Conservation (phyloP, 768 basidiomycete genomes). For the Leucogyrophana mollusca region DNA sequence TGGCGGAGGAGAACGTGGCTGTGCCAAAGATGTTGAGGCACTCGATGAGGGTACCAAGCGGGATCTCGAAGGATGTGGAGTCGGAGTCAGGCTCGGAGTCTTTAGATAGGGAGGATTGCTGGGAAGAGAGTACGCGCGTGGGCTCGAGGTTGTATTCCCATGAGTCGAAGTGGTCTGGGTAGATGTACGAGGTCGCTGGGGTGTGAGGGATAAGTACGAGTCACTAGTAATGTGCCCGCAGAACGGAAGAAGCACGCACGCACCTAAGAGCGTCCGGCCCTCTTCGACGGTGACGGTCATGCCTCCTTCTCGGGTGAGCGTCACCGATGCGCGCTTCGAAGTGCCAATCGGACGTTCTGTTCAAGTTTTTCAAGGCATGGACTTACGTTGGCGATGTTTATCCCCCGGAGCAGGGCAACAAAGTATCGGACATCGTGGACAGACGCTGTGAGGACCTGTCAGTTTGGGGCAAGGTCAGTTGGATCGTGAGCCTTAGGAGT, state of each 20-base stretch:
- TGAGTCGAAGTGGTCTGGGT: constrained; percentile 75
- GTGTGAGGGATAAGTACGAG: neutral
- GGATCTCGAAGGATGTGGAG: constrained; percentile 69
- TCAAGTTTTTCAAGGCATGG: neutral
- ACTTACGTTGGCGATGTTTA: constrained; percentile 75
- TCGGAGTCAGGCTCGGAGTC: constrained; percentile 10
- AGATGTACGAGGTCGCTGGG: constrained; percentile 84
- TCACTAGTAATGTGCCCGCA: neutral
- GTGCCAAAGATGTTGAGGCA: constrained; percentile 94
- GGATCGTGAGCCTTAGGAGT: neutral
- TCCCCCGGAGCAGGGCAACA: constrained; percentile 72
- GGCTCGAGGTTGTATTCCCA: constrained; percentile 57
- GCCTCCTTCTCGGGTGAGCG: constrained; percentile 60
- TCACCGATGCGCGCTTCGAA: constrained; percentile 71
- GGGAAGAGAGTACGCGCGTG: constrained; percentile 8
- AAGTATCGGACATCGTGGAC: constrained; percentile 84
- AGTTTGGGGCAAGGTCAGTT: neutral
- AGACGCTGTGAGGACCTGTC: constrained; percentile 66
- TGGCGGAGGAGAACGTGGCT: constrained; percentile 39
- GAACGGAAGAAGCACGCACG: constrained; percentile 16
- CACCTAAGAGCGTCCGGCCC: constrained; percentile 77
- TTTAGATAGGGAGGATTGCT: constrained; percentile 21
- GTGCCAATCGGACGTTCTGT: constrained; percentile 7
- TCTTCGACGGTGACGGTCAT: constrained; percentile 85
- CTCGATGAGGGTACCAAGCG: constrained; percentile 80